Conservation (phyloP, 371 early-diverging fungal species). For the Nematocida sp. region DNA sequence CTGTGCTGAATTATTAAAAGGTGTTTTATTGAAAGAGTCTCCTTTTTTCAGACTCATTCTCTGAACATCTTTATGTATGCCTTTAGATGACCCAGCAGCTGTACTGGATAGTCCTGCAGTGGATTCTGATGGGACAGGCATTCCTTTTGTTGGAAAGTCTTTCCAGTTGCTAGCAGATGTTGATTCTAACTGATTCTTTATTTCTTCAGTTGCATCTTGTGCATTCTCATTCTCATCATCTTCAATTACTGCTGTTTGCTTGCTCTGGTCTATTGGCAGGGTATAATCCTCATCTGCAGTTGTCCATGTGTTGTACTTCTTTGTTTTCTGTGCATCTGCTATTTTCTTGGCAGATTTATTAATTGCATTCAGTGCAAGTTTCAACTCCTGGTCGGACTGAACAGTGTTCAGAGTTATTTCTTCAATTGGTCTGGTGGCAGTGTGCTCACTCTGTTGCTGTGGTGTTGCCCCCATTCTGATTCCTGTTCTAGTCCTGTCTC, state of each 20-base stretch:
- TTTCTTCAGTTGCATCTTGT: not conserved
- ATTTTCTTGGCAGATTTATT: conserved; percentile 32
- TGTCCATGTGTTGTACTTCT: conserved; percentile 14
- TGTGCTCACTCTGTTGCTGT: not conserved
- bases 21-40: not conserved
- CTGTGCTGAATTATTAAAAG: not conserved
- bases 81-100: not conserved
- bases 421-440: conserved; percentile 11
- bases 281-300: not conserved
- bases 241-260: conserved; percentile 12
- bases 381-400: conserved; percentile 3
- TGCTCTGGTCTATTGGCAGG: conserved; percentile 3
- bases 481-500: not conserved
- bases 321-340: conserved; percentile 25
- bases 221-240: not conserved
- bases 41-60: not conserved
- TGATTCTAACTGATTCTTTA: not conserved
- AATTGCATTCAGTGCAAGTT: conserved; percentile 27
- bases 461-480: not conserved
- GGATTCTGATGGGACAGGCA: conserved; percentile 23
- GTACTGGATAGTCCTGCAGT: not conserved
- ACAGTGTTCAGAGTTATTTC: conserved; percentile 42
- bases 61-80: not conserved
- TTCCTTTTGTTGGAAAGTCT: conserved; percentile 27
- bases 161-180: not conserved